These are phyloP conservation scores for Apocynum venetum DNA, from an alignment of 257 asterid species.

Conservation along the genomic window DNA sequence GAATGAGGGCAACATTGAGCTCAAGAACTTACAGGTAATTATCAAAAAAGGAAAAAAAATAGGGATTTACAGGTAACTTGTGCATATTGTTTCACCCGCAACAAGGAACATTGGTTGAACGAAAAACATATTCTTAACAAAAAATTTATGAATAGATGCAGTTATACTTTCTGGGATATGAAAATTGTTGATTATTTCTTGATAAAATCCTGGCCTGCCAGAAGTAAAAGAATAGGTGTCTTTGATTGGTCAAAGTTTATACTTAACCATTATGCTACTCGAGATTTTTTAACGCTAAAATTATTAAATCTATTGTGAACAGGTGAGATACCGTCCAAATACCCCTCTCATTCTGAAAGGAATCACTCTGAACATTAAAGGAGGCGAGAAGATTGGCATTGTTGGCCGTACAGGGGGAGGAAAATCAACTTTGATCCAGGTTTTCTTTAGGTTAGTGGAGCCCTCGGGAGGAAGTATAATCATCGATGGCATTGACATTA, in stretches of 20 bases:
- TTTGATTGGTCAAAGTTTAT: not conserved
- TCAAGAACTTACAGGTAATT: conserved; percentile 50
- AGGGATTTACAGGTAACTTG: conserved; percentile 5
- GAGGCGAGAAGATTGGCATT: conserved; percentile 93
- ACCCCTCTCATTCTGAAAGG: conserved; percentile 89
- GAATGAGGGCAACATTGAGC: conserved; percentile 57
- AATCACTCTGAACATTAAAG: conserved; percentile 59
- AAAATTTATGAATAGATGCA: not conserved
- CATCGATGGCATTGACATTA: conserved; percentile 70
- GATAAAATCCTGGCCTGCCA: not conserved
- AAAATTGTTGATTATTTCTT: not conserved
- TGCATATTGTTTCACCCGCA: not conserved
- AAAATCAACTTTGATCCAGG: conserved; percentile 89
- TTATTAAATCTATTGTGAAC: conserved; percentile 20
- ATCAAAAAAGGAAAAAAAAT: no score
- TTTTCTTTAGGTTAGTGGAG: conserved; percentile 90
- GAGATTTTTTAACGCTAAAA: not conserved
- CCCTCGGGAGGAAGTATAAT: conserved; percentile 76
- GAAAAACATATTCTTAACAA: not conserved
- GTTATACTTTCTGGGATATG: not conserved
- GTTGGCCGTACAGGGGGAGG: conserved; percentile 99
- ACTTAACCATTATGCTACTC: not conserved
- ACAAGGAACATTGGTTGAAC: not conserved
- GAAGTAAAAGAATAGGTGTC: not conserved
- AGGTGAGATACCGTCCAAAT: conserved; percentile 88